Conservation (phyloP, 495 filamentous ascomycete genomes). For the Letharia columbiana region DNA sequence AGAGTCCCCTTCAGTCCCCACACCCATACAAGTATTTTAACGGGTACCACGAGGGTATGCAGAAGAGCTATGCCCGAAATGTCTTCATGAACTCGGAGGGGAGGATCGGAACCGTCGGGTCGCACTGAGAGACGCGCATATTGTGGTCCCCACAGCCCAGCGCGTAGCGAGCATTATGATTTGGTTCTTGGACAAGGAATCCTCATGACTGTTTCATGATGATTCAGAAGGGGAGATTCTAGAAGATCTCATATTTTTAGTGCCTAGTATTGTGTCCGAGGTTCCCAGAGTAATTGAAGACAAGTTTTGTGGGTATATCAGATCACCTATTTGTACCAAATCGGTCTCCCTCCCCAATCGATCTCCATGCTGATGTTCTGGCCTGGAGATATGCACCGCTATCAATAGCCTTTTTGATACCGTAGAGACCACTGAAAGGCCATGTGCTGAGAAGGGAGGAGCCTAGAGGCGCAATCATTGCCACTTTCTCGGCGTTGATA, state of each 20-base stretch:
- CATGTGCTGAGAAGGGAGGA: slow-evolving; percentile 23
- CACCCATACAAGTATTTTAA: background rate
- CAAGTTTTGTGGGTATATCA: background rate
- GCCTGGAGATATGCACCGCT: slow-evolving; percentile 48
- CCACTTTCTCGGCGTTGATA: slow-evolving; percentile 25
- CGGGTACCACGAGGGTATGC: too few relatives aligned
- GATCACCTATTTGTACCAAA: background rate
- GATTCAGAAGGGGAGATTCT: background rate
- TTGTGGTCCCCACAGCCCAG: background rate
- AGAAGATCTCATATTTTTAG: background rate
- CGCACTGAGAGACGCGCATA: background rate
- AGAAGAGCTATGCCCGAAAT: background rate
- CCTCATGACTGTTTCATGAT: background rate
- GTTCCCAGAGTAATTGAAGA: background rate
- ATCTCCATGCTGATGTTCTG: slow-evolving; percentile 45
- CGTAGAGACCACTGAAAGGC: slow-evolving; percentile 48
- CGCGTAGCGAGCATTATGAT: background rate
- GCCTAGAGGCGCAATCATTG: slow-evolving; percentile 20
- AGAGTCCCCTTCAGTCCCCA: background rate
- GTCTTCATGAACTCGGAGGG: too few relatives aligned
- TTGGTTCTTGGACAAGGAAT: background rate
- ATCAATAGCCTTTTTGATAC: slow-evolving; percentile 46
- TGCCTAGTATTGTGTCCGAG: background rate
- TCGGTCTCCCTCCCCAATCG: slow-evolving; percentile 18
- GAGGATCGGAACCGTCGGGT: too few relatives aligned